Evolutionary conservation across 2,329 filamentous ascomycete genomes (phyloP).

Genomic region (Arthrocladium fulminans): DNA sequence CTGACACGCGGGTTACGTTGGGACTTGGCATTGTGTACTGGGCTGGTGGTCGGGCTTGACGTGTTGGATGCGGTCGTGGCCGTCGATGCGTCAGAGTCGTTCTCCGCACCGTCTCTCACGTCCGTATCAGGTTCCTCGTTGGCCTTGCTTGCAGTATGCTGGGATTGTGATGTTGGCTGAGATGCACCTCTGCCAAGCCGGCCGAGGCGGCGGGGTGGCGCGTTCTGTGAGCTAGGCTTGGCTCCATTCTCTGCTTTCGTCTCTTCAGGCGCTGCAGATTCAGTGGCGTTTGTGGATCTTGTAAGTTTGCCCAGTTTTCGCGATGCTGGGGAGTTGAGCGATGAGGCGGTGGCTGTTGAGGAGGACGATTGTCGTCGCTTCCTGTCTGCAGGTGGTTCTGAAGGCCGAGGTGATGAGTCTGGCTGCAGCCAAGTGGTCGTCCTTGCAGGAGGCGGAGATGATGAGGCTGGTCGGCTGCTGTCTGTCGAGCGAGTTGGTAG

Average conservation of each 20-base stretch:
- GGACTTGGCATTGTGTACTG: constrained; percentile 8
- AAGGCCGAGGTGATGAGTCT: constrained; percentile 7
- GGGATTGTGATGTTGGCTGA: constrained; percentile 3
- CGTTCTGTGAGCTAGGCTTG: constrained; percentile 14
- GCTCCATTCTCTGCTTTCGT: neutral
- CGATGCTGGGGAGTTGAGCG: neutral
- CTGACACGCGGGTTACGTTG: constrained; percentile 8
- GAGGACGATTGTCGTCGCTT: neutral
- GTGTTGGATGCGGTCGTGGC: constrained; percentile 6
- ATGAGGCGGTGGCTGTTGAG: neutral
- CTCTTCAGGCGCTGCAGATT: constrained; percentile 6
- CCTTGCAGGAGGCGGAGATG: constrained; percentile 12
- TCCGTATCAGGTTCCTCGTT: neutral
- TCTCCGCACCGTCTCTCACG: neutral
- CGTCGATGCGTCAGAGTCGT: constrained; percentile 1
- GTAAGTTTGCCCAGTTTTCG: constrained; percentile 6
- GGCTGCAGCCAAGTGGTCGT: neutral
- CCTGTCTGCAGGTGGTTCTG: constrained; percentile 10
- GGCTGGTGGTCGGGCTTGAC: constrained; percentile 8
- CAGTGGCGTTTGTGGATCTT: constrained; percentile 11
- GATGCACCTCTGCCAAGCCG: constrained; percentile 27
- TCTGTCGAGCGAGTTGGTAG: neutral
- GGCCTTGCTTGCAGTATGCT: constrained; percentile 3
- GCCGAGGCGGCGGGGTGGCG: constrained; percentile 27
- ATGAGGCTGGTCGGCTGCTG: constrained; percentile 11